These are phyloP conservation scores for Zoysia pacifica DNA, from an alignment of 176 grass and related monocot genomes.

Conservation along the genomic window DNA sequence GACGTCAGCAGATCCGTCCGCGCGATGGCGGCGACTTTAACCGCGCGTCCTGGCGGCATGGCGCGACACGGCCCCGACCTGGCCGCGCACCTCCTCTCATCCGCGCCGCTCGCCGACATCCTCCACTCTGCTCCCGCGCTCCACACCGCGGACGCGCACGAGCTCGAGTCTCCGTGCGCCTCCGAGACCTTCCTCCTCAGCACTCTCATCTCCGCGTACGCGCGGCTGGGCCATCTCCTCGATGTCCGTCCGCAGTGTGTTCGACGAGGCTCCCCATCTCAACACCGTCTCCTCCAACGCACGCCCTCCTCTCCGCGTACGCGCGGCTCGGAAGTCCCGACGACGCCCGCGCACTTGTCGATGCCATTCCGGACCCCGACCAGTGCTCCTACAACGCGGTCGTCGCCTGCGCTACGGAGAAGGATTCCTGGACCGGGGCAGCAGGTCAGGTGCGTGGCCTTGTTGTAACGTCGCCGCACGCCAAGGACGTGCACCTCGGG, in stretches of 20 bases:
- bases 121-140: slow-evolving; percentile 38
- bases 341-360: slow-evolving; percentile 39
- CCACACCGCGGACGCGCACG: slow-evolving; percentile 16
- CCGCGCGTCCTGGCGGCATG: background rate
- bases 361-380: slow-evolving; percentile 45
- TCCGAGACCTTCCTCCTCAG: slow-evolving; percentile 58
- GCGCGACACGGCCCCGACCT: slow-evolving; percentile 21
- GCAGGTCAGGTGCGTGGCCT: slow-evolving; percentile 41
- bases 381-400: slow-evolving; percentile 60
- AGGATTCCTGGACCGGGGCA: slow-evolving; percentile 31
- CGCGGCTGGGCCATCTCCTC: slow-evolving; percentile 47
- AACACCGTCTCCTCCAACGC: slow-evolving; percentile 50
- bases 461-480: slow-evolving; percentile 34
- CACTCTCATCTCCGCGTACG: slow-evolving; percentile 50
- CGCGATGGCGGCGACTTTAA: background rate
- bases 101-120: slow-evolving; percentile 47
- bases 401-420: slow-evolving; percentile 40
- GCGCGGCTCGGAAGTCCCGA: slow-evolving; percentile 36
- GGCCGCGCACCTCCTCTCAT: slow-evolving; percentile 21
- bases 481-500: slow-evolving; percentile 53
- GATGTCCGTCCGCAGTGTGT: slow-evolving; percentile 42
- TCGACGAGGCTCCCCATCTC: slow-evolving; percentile 38
- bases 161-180: slow-evolving; percentile 24
- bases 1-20: background rate
- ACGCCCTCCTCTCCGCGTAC: slow-evolving; percentile 42